Percentiles rank a stretch among this genome's conserved stretches.
phyloP scores from a whole-genome alignment of 2,329 filamentous ascomycete genomes.

The Metarhizium robertsii region DNA sequence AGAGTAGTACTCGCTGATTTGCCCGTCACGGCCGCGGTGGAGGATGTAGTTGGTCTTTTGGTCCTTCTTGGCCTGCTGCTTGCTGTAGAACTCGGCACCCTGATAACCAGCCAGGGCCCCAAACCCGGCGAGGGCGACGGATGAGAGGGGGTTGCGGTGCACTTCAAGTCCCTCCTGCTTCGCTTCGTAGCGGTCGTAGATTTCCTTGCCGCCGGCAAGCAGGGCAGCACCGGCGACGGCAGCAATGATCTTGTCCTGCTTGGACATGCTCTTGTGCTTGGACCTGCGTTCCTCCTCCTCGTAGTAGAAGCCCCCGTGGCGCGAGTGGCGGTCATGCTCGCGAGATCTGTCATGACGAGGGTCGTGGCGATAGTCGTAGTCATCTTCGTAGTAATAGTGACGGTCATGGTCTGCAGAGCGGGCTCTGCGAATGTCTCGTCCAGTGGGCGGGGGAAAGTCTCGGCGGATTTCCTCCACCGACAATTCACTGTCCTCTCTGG shows the following conservation, averaged over 20 bases:
- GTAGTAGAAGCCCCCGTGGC: conserved; percentile 38
- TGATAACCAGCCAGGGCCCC: conserved; percentile 56
- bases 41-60: conserved; percentile 44
- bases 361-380: conserved; percentile 38
- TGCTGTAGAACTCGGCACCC: conserved; percentile 54
- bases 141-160: conserved; percentile 49
- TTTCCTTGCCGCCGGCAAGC: conserved; percentile 56
- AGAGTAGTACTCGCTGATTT: conserved; percentile 44
- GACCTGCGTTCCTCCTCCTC: conserved; percentile 48
- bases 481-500: conserved; percentile 64
- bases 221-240: conserved; percentile 56
- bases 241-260: conserved; percentile 58
- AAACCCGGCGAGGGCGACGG: conserved; percentile 53
- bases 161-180: conserved; percentile 39
- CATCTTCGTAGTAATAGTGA: conserved; percentile 46
- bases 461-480: conserved; percentile 75
- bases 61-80: conserved; percentile 47
- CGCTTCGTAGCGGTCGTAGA: conserved; percentile 54
- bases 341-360: conserved; percentile 24
- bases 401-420: conserved; percentile 50
- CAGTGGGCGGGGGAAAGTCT: conserved; percentile 67
- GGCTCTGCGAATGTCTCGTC: conserved; percentile 47
- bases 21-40: conserved; percentile 45
- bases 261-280: conserved; percentile 41
- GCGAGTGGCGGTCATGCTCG: conserved; percentile 25